Conservation (phyloP, 2,329 filamentous ascomycete species). For the Talaromyces sp. region DNA sequence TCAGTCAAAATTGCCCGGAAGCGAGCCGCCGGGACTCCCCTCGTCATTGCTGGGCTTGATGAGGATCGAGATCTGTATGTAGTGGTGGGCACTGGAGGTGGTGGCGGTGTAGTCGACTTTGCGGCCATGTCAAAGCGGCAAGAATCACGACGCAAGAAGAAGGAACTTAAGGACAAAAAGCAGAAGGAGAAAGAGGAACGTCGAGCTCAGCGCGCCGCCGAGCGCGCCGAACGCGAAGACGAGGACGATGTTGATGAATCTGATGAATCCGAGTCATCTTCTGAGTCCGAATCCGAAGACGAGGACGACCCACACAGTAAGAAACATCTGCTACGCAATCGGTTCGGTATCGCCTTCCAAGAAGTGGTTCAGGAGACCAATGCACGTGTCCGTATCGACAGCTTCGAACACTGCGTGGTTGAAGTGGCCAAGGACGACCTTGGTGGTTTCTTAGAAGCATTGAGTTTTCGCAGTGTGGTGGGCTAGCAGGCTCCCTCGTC, state of each 20-base stretch:
- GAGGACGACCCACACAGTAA: slow-evolving; percentile 58
- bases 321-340: slow-evolving; percentile 76
- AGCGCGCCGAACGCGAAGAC: slow-evolving; percentile 53
- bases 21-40: slow-evolving; percentile 65
- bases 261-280: slow-evolving; percentile 61
- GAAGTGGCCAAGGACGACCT: slow-evolving; percentile 98
- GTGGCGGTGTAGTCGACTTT: slow-evolving; percentile 71
- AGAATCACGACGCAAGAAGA: slow-evolving; percentile 64
- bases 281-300: slow-evolving; percentile 58
- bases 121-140: slow-evolving; percentile 69
- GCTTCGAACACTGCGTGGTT: slow-evolving; percentile 95
- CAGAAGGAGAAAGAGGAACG: slow-evolving; percentile 67
- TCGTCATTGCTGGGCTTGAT: slow-evolving; percentile 88
- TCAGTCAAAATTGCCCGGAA: slow-evolving; percentile 55
- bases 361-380: slow-evolving; percentile 92
- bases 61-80: slow-evolving; percentile 86
- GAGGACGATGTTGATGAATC: slow-evolving; percentile 58
- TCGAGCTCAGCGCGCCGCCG: slow-evolving; percentile 59
- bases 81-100: slow-evolving; percentile 88
- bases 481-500: slow-evolving; percentile 42
- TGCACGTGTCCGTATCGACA: slow-evolving; percentile 87
- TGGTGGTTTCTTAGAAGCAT: slow-evolving; percentile 81
- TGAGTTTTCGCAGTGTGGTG: slow-evolving; percentile 88
- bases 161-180: slow-evolving; percentile 64
- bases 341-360: slow-evolving; percentile 93